phyloP scores from a whole-genome alignment of 306 rosid genomes.

The Carpinus fangiana region DNA sequence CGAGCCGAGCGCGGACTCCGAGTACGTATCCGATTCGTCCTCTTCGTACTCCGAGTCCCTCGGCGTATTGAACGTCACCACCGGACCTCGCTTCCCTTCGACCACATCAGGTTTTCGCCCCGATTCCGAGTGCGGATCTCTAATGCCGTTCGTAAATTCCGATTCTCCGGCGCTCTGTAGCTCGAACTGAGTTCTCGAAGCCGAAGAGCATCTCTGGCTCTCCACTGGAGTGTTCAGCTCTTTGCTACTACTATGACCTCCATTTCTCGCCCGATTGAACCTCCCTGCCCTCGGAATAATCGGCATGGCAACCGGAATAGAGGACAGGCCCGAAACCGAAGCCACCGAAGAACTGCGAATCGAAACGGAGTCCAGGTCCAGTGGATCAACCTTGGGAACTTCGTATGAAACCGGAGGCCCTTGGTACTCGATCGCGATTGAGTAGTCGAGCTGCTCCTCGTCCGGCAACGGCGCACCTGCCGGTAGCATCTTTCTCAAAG shows the following conservation, averaged over 20 bases:
- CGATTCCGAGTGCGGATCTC: constrained; percentile 28
- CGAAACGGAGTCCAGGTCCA: constrained; percentile 41
- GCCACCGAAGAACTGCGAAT: constrained; percentile 35
- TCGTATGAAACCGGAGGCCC: constrained; percentile 77
- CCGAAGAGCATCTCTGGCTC: constrained; percentile 58
- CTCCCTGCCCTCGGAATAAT: constrained; percentile 43
- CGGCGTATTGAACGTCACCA: constrained; percentile 64
- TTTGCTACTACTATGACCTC: constrained; percentile 23
- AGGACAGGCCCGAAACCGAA: constrained; percentile 38
- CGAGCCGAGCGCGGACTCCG: constrained; percentile 53
- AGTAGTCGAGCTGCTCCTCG: constrained; percentile 80
- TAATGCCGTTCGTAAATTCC: constrained; percentile 37
- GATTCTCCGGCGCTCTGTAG: constrained; percentile 38
- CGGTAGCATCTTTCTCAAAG: constrained; percentile 74
- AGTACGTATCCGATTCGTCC: constrained; percentile 54
- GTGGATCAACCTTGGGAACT: constrained; percentile 72
- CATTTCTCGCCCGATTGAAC: constrained; percentile 50
- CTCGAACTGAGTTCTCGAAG: constrained; percentile 43
- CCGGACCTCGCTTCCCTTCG: constrained; percentile 45
- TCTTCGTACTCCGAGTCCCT: constrained; percentile 60
- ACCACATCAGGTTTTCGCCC: constrained; percentile 7
- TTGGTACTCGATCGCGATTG: constrained; percentile 72
- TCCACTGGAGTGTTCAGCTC: constrained; percentile 45
- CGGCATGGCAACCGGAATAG: constrained; percentile 63
- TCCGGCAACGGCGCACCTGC: constrained; percentile 81